These are phyloP conservation scores for Aspergillus caelatus DNA, from an alignment of 2,329 filamentous ascomycete species.

Conservation along the genomic window DNA sequence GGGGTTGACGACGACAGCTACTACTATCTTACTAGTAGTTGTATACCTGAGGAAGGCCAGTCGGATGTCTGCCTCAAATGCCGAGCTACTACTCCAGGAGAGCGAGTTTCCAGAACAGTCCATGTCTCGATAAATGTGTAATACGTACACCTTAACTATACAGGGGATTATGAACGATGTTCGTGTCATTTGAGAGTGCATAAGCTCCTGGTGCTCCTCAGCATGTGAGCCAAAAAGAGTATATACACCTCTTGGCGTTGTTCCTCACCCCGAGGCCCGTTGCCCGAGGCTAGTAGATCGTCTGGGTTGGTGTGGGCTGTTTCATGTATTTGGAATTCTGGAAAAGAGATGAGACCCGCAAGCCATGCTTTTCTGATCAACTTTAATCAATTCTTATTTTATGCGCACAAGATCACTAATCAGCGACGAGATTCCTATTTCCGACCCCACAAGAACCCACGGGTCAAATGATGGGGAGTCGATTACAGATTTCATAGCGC, in stretches of 20 bases:
- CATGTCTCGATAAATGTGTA: not conserved
- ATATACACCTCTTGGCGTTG: not conserved
- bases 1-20: no score
- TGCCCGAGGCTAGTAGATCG: not conserved
- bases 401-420: constrained; percentile 1
- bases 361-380: not conserved
- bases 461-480: not conserved
- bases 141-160: not conserved
- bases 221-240: not conserved
- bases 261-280: not conserved
- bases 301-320: not conserved
- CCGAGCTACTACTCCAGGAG: not conserved
- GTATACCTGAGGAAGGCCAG: no score
- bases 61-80: no score
- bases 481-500: not conserved
- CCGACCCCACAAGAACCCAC: not conserved
- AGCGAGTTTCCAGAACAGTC: not conserved
- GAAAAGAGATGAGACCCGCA: not conserved
- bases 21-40: no score
- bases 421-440: not conserved
- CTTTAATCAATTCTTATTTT: not conserved
- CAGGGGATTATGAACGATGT: not conserved
- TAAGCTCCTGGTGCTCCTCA: not conserved
- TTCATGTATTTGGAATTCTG: constrained; percentile 7
- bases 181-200: not conserved